A percentile compares a stretch with the other conserved stretches of the same genome.
These are phyloP conservation scores for Rutidosis leptorrhynchoides DNA, from an alignment of 129 eudicot genomes.

Conservation along the genomic window DNA sequence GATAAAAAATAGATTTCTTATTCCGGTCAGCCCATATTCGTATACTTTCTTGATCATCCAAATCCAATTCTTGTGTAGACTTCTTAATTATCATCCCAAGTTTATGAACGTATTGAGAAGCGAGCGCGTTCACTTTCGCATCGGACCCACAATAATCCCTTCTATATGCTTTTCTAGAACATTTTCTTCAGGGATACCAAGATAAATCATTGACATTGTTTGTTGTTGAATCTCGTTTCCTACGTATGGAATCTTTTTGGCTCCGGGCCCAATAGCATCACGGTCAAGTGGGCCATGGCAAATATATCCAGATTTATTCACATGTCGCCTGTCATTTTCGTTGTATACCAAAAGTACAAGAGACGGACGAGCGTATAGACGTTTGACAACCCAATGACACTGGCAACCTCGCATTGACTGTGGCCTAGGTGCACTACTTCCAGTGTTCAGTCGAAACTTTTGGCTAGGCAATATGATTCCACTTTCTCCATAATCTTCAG, in stretches of 20 bases:
- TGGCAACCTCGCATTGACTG: conserved; percentile 98
- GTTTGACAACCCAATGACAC: conserved; percentile 90
- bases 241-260: conserved; percentile 75
- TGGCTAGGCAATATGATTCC: conserved; percentile 88
- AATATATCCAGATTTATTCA: conserved; percentile 78
- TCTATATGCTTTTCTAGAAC: conserved; percentile 89
- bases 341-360: conserved; percentile 76
- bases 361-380: conserved; percentile 69
- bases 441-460: conserved; percentile 84
- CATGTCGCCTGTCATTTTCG: conserved; percentile 76
- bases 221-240: conserved; percentile 91
- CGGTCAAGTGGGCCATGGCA: conserved; percentile 98
- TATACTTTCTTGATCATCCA: conserved; percentile 93
- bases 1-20: conserved; percentile 70
- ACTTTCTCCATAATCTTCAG: conserved; percentile 96
- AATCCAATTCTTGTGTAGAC: conserved; percentile 91
- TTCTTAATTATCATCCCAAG: conserved; percentile 89
- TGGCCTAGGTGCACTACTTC: conserved; percentile 97
- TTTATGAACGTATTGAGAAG: conserved; percentile 93
- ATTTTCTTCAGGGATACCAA: conserved; percentile 92
- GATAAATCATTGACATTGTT: conserved; percentile 98
- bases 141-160: conserved; percentile 88
- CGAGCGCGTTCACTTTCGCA: conserved; percentile 54
- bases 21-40: conserved; percentile 82
- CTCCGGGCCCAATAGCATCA: conserved; percentile 98